These are phyloP conservation scores for Trichoderma hamatum DNA, from an alignment of 2,329 filamentous ascomycete species.

Conservation along the genomic window DNA sequence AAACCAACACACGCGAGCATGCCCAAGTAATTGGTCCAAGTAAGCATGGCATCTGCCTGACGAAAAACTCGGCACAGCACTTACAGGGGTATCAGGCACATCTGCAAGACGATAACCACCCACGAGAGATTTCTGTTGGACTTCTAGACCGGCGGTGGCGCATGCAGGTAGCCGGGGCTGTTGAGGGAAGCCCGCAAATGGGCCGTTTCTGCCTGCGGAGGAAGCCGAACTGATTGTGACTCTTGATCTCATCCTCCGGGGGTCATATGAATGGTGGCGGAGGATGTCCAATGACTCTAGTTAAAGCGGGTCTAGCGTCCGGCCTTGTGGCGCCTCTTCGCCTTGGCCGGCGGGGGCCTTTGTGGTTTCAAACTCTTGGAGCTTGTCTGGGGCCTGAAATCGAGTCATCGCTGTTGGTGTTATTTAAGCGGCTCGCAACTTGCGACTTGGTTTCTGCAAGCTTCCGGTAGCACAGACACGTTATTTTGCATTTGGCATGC, in stretches of 20 bases:
- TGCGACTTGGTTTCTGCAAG: constrained; percentile 25
- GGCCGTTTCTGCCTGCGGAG: background rate
- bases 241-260: background rate
- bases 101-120: background rate
- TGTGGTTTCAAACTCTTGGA: background rate
- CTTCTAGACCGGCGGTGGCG: constrained; percentile 21
- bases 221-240: background rate
- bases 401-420: background rate
- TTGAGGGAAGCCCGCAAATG: background rate
- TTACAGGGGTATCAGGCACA: background rate
- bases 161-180: constrained; percentile 16
- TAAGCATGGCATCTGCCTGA: background rate
- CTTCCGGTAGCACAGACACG: constrained; percentile 22
- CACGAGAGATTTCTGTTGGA: background rate
- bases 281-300: background rate
- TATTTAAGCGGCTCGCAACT: constrained; percentile 23
- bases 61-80: background rate
- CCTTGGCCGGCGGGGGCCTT: constrained; percentile 9
- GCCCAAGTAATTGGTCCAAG: background rate
- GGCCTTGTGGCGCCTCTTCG: constrained; percentile 16
- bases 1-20: background rate
- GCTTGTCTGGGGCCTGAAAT: constrained; percentile 3
- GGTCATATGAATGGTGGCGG: constrained; percentile 2
- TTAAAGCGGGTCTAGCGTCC: constrained; percentile 20
- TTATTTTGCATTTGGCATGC: constrained; percentile 50